Conservation (phyloP, 1,284 basidiomycete species). For the Quambalaria eucalypti region DNA sequence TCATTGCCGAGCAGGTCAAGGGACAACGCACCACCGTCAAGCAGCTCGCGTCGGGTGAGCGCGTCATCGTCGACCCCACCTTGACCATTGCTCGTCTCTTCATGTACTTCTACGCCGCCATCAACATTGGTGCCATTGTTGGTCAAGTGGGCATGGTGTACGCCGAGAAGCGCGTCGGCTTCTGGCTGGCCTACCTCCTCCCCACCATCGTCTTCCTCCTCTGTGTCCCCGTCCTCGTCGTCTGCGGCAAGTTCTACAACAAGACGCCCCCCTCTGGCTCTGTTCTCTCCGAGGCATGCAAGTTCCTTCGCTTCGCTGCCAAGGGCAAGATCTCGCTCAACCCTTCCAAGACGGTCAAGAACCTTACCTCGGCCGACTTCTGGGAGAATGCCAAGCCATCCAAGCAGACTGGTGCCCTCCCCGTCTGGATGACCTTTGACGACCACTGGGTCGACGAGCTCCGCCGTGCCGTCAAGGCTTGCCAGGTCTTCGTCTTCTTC, state of each 20-base stretch:
- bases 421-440: conserved; percentile 51
- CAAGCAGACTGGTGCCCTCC: conserved; percentile 47
- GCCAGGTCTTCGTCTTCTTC: conserved; percentile 68
- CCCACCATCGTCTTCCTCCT: conserved; percentile 50
- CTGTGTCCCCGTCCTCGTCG: conserved; percentile 60
- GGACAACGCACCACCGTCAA: conserved; percentile 31
- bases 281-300: conserved; percentile 57
- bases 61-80: conserved; percentile 70
- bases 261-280: conserved; percentile 68
- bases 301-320: conserved; percentile 39
- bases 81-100: conserved; percentile 53
- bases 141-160: conserved; percentile 49
- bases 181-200: conserved; percentile 49
- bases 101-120: conserved; percentile 45
- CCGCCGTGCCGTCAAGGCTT: conserved; percentile 70
- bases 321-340: conserved; percentile 47
- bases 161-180: conserved; percentile 49
- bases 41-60: conserved; percentile 57
- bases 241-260: conserved; percentile 61
- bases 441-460: conserved; percentile 68
- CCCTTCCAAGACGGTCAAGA: conserved; percentile 34
- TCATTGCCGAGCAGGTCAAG: conserved; percentile 52
- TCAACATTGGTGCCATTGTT: conserved; percentile 42
- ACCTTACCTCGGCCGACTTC: conserved; percentile 57
- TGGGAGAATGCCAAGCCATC: conserved; percentile 69